phyloP scores from a whole-genome alignment of 768 basidiomycete species.

The Tricholoma furcatifolium region DNA sequence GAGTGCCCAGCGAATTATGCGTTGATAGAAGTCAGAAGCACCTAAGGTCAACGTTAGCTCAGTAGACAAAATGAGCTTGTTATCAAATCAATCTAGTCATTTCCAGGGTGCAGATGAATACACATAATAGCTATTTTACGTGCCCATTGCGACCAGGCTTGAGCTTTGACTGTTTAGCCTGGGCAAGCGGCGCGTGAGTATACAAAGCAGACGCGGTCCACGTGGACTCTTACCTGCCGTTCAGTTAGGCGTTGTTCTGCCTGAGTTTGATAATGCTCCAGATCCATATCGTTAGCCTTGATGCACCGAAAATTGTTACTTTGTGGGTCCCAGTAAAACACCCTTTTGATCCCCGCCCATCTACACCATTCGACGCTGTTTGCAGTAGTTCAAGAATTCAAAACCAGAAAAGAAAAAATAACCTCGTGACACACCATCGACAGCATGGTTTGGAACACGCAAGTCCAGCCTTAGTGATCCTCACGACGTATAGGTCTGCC shows the following conservation, averaged over 20 bases:
- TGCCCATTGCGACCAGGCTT: not conserved
- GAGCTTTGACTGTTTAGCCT: not conserved
- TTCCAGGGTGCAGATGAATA: not conserved
- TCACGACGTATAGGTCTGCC: slow-evolving; percentile 54
- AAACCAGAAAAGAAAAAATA: not conserved
- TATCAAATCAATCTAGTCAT: slow-evolving; percentile 1
- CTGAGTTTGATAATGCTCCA: slow-evolving; percentile 44
- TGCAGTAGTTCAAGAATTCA: not conserved
- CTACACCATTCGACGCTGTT: slow-evolving; percentile 51
- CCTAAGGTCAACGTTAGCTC: not conserved
- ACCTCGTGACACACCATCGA: slow-evolving; percentile 32
- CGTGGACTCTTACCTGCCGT: slow-evolving; percentile 1
- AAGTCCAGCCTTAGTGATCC: slow-evolving; percentile 47
- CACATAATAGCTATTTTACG: not conserved
- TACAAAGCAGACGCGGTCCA: not conserved
- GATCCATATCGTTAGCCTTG: slow-evolving; percentile 41
- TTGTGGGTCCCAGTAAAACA: slow-evolving; percentile 50
- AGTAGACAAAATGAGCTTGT: not conserved
- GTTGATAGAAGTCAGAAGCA: slow-evolving; percentile 18
- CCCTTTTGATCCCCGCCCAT: slow-evolving; percentile 56
- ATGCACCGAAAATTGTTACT: slow-evolving; percentile 33
- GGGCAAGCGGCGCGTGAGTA: not conserved
- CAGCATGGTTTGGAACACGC: slow-evolving; percentile 54
- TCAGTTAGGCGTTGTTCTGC: slow-evolving; percentile 41
- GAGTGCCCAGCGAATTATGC: slow-evolving; percentile 25